These are phyloP conservation scores for Phytophthora tubulina DNA, from an alignment of 352 stramenopile species.

Conservation along the genomic window DNA sequence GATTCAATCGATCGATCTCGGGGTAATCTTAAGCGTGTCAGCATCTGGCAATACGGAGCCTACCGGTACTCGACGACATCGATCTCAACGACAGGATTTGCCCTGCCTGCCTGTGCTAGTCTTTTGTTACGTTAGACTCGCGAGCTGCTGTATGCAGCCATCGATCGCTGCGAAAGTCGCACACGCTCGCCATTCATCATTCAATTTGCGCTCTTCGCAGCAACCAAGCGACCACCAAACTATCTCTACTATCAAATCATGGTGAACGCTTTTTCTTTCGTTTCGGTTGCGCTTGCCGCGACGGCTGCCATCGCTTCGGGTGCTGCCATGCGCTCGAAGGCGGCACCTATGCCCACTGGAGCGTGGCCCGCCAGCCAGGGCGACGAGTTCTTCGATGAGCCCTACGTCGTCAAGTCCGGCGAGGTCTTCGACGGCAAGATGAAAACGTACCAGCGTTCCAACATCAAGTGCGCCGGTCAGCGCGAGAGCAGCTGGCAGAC, in stretches of 20 bases:
- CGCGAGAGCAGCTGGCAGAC: conserved; percentile 39
- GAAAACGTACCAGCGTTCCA: conserved; percentile 35
- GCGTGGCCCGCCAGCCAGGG: conserved; percentile 35
- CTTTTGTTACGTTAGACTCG: conserved; percentile 2
- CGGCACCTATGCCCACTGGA: conserved; percentile 28
- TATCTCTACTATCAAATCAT: conserved; percentile 23
- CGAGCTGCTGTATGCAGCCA: conserved; percentile 10
- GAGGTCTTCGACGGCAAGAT: conserved; percentile 47
- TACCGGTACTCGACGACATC: conserved; percentile 22
- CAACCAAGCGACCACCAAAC: neutral
- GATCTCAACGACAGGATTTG: conserved; percentile 34
- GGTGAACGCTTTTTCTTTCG: conserved; percentile 36
- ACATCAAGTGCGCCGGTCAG: conserved; percentile 58
- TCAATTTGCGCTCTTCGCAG: conserved; percentile 26
- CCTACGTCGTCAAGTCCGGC: conserved; percentile 43
- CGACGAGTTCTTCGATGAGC: conserved; percentile 36
- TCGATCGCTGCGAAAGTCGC: neutral
- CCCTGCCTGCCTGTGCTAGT: conserved; percentile 1
- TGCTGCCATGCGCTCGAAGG: conserved; percentile 36
- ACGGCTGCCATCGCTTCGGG: conserved; percentile 27
- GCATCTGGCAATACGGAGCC: conserved; percentile 29
- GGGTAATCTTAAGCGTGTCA: conserved; percentile 3
- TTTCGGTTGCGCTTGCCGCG: conserved; percentile 16
- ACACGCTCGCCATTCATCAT: conserved; percentile 11
- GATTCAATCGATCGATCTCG: neutral